These are phyloP conservation scores for Euphorbia tirucalli DNA, from an alignment of 345 rosid species.

Conservation along the genomic window DNA sequence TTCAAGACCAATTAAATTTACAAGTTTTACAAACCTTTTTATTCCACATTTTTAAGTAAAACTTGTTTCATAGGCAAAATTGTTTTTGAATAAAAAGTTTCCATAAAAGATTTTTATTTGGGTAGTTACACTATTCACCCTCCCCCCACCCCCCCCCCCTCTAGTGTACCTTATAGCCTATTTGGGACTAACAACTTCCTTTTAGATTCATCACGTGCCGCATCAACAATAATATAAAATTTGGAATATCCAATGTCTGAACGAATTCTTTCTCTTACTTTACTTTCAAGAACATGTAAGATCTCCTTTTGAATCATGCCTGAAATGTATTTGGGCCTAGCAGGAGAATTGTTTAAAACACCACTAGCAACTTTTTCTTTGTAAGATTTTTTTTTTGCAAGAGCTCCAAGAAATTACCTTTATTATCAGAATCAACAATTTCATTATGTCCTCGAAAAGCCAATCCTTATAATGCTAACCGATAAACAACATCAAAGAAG, in stretches of 20 bases:
- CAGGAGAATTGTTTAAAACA: not conserved
- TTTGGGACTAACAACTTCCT: too few species aligned
- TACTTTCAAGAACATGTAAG: not conserved
- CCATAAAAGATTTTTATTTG: too few species aligned
- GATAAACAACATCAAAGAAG: not conserved
- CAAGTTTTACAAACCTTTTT: too few species aligned
- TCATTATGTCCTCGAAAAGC: constrained; percentile 16
- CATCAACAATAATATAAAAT: constrained; percentile 14
- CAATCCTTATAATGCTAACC: constrained; percentile 1
- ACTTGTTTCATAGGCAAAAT: too few species aligned
- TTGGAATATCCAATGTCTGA: constrained; percentile 4
- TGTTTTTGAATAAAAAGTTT: too few species aligned
- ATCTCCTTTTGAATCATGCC: not conserved
- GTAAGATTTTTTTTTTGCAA: not conserved
- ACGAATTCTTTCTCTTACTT: not conserved
- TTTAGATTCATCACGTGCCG: too few species aligned
- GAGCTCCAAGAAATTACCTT: not conserved
- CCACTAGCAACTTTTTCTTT: not conserved
- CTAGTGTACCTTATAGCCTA: too few species aligned
- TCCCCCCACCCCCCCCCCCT: too few species aligned
- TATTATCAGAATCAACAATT: not conserved
- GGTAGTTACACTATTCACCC: too few species aligned
- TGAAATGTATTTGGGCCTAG: not conserved
- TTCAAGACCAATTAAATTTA: too few species aligned
- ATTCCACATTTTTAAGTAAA: too few species aligned